Evolutionary conservation across 768 basidiomycete genomes (phyloP).

Genomic region (Leccinum boreale): DNA sequence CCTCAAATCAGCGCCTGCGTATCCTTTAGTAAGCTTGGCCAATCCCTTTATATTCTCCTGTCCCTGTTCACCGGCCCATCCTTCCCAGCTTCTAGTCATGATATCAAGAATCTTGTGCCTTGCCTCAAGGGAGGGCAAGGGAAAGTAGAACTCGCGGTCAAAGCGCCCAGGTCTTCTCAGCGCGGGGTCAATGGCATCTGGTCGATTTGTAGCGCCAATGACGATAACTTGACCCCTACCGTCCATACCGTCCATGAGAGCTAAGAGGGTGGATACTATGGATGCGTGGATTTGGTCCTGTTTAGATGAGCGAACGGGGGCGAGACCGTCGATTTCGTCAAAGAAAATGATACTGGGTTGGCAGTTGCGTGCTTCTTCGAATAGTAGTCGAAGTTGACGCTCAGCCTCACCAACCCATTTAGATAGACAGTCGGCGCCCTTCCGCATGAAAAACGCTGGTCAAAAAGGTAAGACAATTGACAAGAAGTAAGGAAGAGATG

Average conservation of each 20-base stretch:
- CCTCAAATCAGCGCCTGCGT: slow-evolving; percentile 94
- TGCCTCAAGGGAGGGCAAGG: slow-evolving; percentile 79
- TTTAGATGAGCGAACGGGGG: slow-evolving; percentile 96
- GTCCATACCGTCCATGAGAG: slow-evolving; percentile 99
- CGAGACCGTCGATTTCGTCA: slow-evolving; percentile 98
- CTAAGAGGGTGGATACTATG: slow-evolving; percentile 92
- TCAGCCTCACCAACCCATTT: slow-evolving; percentile 99
- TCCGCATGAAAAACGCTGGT: slow-evolving; percentile 98
- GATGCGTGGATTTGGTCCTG: slow-evolving; percentile 99
- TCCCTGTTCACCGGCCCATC: slow-evolving; percentile 60
- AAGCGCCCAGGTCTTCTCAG: slow-evolving; percentile 91
- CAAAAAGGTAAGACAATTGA: not conserved
- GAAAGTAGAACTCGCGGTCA: slow-evolving; percentile 98
- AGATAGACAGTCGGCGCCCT: slow-evolving; percentile 95
- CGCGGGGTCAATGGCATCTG: slow-evolving; percentile 97
- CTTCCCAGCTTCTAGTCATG: slow-evolving; percentile 88
- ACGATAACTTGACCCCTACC: slow-evolving; percentile 96
- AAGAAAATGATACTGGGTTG: slow-evolving; percentile 99
- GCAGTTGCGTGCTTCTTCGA: slow-evolving; percentile 89
- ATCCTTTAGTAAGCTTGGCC: slow-evolving; percentile 91
- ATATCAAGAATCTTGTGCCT: slow-evolving; percentile 86
- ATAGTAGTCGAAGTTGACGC: slow-evolving; percentile 88
- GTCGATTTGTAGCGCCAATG: slow-evolving; percentile 96
- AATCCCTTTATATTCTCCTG: slow-evolving; percentile 58
- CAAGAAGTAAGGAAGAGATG: not conserved